A percentile compares a stretch with the other conserved stretches of the same genome.
Conservation (phyloP, 2,329 filamentous ascomycete species). For the Leptographium procerum region DNA sequence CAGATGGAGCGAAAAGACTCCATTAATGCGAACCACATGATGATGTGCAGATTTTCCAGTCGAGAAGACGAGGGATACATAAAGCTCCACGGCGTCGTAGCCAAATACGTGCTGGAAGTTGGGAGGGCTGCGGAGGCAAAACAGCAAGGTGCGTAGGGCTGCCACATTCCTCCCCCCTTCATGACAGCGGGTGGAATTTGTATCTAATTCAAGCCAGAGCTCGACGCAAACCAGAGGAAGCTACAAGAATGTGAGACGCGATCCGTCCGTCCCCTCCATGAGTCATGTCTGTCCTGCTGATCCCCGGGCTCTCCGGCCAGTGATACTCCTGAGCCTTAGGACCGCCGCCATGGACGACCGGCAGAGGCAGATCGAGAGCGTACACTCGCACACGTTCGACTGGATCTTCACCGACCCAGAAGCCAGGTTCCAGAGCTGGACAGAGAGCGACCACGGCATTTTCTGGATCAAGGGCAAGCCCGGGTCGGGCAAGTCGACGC, state of each 20-base stretch:
- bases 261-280: background rate
- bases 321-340: background rate
- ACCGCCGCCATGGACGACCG: background rate
- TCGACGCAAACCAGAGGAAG: background rate
- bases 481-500: background rate
- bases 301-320: background rate
- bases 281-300: background rate
- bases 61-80: background rate
- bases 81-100: background rate
- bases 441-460: background rate
- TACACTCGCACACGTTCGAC: background rate
- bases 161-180: background rate
- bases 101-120: background rate
- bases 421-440: background rate
- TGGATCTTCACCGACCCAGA: background rate
- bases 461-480: background rate
- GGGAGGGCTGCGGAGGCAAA: background rate
- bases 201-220: background rate
- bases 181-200: background rate
- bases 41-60: background rate
- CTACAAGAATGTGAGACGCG: background rate
- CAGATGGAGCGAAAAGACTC: background rate
- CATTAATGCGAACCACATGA: background rate
- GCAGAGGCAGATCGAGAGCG: background rate
- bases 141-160: background rate